Base-by-base conservation (phyloP, 768 basidiomycete species). In the Psilocybe tampanensis region DNA sequence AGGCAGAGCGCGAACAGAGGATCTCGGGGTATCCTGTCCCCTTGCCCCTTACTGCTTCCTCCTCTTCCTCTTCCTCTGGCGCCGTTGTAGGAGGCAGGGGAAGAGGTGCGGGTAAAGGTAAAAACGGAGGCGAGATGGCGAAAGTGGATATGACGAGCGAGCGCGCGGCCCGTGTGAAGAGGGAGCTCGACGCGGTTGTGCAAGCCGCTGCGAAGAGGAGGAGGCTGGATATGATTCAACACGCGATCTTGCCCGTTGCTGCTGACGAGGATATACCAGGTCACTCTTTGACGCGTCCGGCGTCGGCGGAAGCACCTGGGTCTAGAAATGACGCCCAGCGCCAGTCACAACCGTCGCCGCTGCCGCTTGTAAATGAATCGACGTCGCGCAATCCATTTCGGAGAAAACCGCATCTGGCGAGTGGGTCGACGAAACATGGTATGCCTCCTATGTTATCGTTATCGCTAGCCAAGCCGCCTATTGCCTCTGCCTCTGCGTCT, bases 371-470 rank as follows among this genome's bases (percentile, higher is more conserved):
- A 36, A 51, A 24, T 11, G 48, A 56, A 36, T 50, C 55, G 3
- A 56, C 61, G 58, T 62, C 62, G 39, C 60, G 60, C 54, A 64
- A 60, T 48, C 59, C 55, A 21, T 50, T 52, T 34, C 54, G 39
- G 22, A 44, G 42, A 32, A 49, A 42, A 19, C 39, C n/a, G 23
- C 18, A 22, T 17, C 22, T 15, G 4, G 36, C 13, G 36, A n/a
- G 12, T 39, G 36, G 36, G 36, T 24, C 43, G 11, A 50, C 23
- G 19, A 50, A 24, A 22, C 22, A 32, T 49, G 53, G 33, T 39
- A 21, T 19, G 7, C 42, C 54, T n/a, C 18, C 47, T 21, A 21
- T 55, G 6, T 34, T 39, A 17, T 36, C n/a, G 36, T 43, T 33
- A 29, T 29, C 29, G 9, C 29, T 4, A 9, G 29, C n/a, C n/a